Base-by-base conservation (phyloP, 1,139 yeast genomes). In the Debaryomyces sp. region DNA sequence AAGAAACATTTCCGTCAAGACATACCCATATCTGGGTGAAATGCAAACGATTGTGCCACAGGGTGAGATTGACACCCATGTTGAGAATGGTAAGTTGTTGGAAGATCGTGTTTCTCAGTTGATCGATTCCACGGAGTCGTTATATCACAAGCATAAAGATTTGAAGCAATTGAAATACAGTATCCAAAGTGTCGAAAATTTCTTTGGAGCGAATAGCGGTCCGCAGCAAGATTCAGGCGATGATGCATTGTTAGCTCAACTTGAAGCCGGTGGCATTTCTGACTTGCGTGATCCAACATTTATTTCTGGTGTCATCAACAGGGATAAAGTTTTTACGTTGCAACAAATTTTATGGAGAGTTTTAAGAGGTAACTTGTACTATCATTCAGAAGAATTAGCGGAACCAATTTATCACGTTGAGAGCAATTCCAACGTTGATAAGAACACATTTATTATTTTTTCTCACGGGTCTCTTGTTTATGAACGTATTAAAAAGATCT, bases 331-430 rank as follows among this genome's bases (percentile, higher is more conserved):
- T 46, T 74, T 77, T 43, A 78, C 88, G 4, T 73, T 94, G 57
- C 96, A 91, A 64, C 89, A 90, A 59, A 90, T 95, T 47, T 76
- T 95, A 55, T 94, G 98, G 98, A 82, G 99, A 70, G 85, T 85
- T 2, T 77, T 94, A 58, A 84, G 97, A 67, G 97, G 99, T 64
- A 92, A 92, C 66, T 73, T 94, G 61, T 88, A 79, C 65, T 84
- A 90, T 68, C 84, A 82, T 57, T 82, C 85, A 55, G 80, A 83
- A 50, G 91, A 87, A 54, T 77, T 91, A 53, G 71, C 77, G 2
- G 87, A 85, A 57, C 56, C 57, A 43, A 58, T 75, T 15, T 76
- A 66, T 52, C 79, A 75, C 53, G 63, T 70, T 22, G 70, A 73
- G 54, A 49, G 70, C 21, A 66, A 67, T 45, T 45, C 61, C 7